Percentiles rank a stretch among this genome's conserved stretches.
Conservation (phyloP, 2,329 filamentous ascomycete genomes). For the Trichoderma atroviride region DNA sequence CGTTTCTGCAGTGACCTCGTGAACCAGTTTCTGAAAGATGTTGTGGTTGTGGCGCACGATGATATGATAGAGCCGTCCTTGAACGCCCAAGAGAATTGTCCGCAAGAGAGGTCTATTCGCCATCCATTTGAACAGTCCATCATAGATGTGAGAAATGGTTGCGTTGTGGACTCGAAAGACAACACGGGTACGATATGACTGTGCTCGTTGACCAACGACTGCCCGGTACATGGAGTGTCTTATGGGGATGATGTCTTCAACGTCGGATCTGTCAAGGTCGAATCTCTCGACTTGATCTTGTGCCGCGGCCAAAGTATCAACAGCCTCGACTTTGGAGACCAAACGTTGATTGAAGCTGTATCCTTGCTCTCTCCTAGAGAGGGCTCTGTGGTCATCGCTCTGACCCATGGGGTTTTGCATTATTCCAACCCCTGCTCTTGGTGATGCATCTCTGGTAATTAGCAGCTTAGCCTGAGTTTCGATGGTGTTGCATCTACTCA, state of each 20-base stretch:
- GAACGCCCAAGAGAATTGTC: slow-evolving; percentile 34
- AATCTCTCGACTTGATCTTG: slow-evolving; percentile 19
- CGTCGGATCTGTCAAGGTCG: slow-evolving; percentile 30
- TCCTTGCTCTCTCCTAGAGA: background rate
- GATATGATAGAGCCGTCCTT: slow-evolving; percentile 35
- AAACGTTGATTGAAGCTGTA: background rate
- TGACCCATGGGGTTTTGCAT: background rate
- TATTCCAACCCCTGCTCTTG: background rate
- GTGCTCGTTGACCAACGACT: slow-evolving; percentile 38
- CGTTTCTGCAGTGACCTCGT: slow-evolving; percentile 29
- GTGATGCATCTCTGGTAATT: background rate
- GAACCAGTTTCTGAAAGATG: slow-evolving; percentile 36
- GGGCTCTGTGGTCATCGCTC: background rate
- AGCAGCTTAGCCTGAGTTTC: slow-evolving; percentile 39
- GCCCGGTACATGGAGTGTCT: slow-evolving; percentile 37
- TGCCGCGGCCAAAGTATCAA: slow-evolving; percentile 25
- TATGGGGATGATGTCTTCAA: slow-evolving; percentile 39
- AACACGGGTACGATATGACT: slow-evolving; percentile 42
- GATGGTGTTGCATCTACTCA: slow-evolving; percentile 38
- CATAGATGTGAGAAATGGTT: slow-evolving; percentile 32
- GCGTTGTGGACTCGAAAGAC: slow-evolving; percentile 36
- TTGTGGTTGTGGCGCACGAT: slow-evolving; percentile 31
- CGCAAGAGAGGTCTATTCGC: slow-evolving; percentile 37
- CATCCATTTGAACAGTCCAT: slow-evolving; percentile 36
- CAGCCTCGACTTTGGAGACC: background rate